Percentiles rank a stretch among this genome's conserved stretches.
Conservation (phyloP, 1,284 basidiomycete species). For the Pascua sp. region DNA sequence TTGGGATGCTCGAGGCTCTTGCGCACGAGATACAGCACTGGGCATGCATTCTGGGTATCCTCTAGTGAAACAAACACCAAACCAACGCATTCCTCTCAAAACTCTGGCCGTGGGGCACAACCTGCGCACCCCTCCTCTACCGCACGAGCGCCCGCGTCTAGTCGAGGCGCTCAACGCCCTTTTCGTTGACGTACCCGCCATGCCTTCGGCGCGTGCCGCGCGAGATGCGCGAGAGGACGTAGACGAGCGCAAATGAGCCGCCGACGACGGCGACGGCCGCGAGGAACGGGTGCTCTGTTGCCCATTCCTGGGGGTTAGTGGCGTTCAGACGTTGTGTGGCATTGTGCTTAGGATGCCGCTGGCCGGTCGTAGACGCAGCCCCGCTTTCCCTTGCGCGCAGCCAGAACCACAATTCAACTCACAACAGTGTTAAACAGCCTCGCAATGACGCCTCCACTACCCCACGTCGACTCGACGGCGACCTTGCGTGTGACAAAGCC, state of each 20-base stretch:
- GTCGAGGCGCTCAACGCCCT: slow-evolving; percentile 14
- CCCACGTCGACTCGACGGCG: slow-evolving; percentile 27
- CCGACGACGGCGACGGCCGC: slow-evolving; percentile 34
- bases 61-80: too few species aligned
- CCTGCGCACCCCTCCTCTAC: too few species aligned
- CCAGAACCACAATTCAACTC: too few species aligned
- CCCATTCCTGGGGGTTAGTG: slow-evolving; percentile 23
- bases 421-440: slow-evolving; percentile 29
- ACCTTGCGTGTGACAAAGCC: slow-evolving; percentile 58
- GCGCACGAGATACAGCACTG: too few species aligned
- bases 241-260: slow-evolving; percentile 35
- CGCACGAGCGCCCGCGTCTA: not conserved
- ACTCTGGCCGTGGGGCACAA: too few species aligned
- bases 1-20: too few species aligned
- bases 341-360: not conserved
- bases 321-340: not conserved
- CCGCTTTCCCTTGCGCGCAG: slow-evolving; percentile 11
- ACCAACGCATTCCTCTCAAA: too few species aligned
- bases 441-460: slow-evolving; percentile 42
- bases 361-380: not conserved
- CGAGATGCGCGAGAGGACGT: slow-evolving; percentile 32
- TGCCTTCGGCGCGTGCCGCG: slow-evolving; percentile 15
- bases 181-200: slow-evolving; percentile 19
- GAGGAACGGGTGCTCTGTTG: slow-evolving; percentile 42
- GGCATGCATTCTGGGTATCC: too few species aligned